These are phyloP conservation scores for Fusarium lateritium DNA, from an alignment of 2,329 filamentous ascomycete species.

Conservation along the genomic window DNA sequence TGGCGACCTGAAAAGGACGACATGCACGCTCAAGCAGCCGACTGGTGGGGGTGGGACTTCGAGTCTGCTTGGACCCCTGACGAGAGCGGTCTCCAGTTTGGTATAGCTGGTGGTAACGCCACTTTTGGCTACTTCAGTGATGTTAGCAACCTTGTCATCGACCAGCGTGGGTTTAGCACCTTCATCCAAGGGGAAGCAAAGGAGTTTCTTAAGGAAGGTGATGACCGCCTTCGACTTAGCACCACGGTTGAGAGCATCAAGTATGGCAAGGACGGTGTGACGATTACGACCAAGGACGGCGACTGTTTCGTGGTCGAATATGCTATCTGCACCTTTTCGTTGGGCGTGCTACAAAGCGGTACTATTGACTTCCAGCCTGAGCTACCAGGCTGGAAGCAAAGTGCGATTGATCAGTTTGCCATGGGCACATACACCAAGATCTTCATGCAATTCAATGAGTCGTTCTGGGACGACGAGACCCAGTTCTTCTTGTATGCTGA, in stretches of 20 bases:
- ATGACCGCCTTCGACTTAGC: conserved; percentile 70
- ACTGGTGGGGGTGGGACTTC: conserved; percentile 73
- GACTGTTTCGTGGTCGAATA: conserved; percentile 71
- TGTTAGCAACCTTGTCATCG: conserved; percentile 72
- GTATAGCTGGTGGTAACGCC: conserved; percentile 69
- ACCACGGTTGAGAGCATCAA: conserved; percentile 69
- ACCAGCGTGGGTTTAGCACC: conserved; percentile 72
- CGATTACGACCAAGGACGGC: conserved; percentile 66
- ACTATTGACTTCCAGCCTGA: conserved; percentile 70
- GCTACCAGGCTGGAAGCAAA: conserved; percentile 75
- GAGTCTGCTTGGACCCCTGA: conserved; percentile 72
- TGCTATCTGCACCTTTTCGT: conserved; percentile 76
- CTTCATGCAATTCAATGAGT: conserved; percentile 77
- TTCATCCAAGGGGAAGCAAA: conserved; percentile 71
- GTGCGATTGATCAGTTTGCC: conserved; percentile 73
- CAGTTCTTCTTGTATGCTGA: conserved; percentile 64
- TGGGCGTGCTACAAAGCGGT: conserved; percentile 77
- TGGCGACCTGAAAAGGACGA: conserved; percentile 71
- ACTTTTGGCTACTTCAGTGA: conserved; percentile 75
- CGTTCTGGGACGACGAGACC: conserved; percentile 70
- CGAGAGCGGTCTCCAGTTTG: conserved; percentile 68
- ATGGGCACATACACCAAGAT: conserved; percentile 84
- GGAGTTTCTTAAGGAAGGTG: conserved; percentile 69
- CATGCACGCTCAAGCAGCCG: conserved; percentile 67
- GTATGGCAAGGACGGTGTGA: conserved; percentile 68